phyloP scores from a whole-genome alignment of 2,329 filamentous ascomycete species.

The Mollisiaceae sp. region DNA sequence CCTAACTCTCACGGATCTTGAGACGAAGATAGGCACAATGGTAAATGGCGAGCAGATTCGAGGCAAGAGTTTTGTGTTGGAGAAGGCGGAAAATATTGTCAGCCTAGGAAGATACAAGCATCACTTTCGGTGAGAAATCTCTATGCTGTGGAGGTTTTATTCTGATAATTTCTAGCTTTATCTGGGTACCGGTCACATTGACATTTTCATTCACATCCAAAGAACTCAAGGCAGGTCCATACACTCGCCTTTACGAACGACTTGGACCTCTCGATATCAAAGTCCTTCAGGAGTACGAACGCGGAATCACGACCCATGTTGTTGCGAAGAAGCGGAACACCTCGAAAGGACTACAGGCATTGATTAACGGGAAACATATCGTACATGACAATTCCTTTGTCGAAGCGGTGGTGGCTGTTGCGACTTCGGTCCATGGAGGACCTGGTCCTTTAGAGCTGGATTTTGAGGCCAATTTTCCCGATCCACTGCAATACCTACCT shows the following conservation, averaged over 20 bases:
- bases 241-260: slow-evolving; percentile 63
- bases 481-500: slow-evolving; percentile 73
- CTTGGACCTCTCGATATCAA: slow-evolving; percentile 92
- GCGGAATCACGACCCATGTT: slow-evolving; percentile 79
- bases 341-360: slow-evolving; percentile 81
- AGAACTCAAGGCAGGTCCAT: slow-evolving; percentile 69
- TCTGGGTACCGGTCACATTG: slow-evolving; percentile 81
- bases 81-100: slow-evolving; percentile 65
- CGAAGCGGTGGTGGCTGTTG: slow-evolving; percentile 67
- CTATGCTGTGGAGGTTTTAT: slow-evolving; percentile 7
- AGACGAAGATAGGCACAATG: slow-evolving; percentile 83
- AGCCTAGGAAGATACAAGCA: slow-evolving; percentile 73
- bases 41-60: slow-evolving; percentile 76
- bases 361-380: slow-evolving; percentile 81
- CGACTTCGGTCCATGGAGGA: slow-evolving; percentile 47
- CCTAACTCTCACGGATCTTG: slow-evolving; percentile 76
- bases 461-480: slow-evolving; percentile 80
- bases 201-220: slow-evolving; percentile 79
- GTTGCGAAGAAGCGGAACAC: slow-evolving; percentile 91
- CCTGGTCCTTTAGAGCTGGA: slow-evolving; percentile 72
- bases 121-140: slow-evolving; percentile 58
- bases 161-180: slow-evolving; percentile 58
- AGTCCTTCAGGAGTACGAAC: slow-evolving; percentile 73
- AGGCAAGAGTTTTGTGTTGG: slow-evolving; percentile 62
- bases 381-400: slow-evolving; percentile 72